Evolutionary conservation across 2,329 filamentous ascomycete genomes (phyloP).

Genomic region (Pyrenophora graminea): DNA sequence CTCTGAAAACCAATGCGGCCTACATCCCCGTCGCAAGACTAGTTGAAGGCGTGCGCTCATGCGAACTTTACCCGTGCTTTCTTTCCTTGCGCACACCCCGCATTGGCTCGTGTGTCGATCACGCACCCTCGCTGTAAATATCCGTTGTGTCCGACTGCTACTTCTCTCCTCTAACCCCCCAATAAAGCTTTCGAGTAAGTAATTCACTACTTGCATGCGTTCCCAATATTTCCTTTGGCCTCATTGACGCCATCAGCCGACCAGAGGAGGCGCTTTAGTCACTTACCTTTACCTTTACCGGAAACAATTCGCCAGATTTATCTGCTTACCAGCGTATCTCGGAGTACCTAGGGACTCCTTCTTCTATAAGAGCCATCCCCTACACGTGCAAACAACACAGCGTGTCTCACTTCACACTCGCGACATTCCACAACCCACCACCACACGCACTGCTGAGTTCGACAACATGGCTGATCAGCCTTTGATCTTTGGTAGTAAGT

Average conservation of each 20-base stretch:
- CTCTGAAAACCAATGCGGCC: too few species aligned
- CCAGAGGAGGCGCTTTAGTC: neutral
- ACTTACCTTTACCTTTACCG: constrained; percentile 8
- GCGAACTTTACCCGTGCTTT: too few species aligned
- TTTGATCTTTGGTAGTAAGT: constrained; percentile 23
- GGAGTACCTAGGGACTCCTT: neutral
- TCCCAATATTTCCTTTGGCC: neutral
- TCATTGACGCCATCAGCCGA: constrained; percentile 1
- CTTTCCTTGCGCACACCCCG: too few species aligned
- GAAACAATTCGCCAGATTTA: constrained; percentile 1
- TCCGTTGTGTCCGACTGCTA: too few species aligned
- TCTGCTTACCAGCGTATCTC: neutral
- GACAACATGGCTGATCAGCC: constrained; percentile 18
- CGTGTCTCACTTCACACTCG: constrained; percentile 1
- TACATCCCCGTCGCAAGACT: too few species aligned
- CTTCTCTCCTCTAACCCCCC: too few species aligned
- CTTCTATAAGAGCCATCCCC: neutral
- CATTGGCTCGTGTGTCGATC: too few species aligned
- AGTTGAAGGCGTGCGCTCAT: too few species aligned
- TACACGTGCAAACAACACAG: neutral
- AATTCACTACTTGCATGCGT: too few species aligned
- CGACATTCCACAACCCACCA: neutral
- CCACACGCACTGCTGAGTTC: neutral
- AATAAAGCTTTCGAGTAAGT: too few species aligned
- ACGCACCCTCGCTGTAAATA: neutral